Percentiles rank a stretch among this genome's conserved stretches.
These are phyloP conservation scores for Alternaria sp. DNA, from an alignment of 2,329 filamentous ascomycete species.

Conservation along the genomic window DNA sequence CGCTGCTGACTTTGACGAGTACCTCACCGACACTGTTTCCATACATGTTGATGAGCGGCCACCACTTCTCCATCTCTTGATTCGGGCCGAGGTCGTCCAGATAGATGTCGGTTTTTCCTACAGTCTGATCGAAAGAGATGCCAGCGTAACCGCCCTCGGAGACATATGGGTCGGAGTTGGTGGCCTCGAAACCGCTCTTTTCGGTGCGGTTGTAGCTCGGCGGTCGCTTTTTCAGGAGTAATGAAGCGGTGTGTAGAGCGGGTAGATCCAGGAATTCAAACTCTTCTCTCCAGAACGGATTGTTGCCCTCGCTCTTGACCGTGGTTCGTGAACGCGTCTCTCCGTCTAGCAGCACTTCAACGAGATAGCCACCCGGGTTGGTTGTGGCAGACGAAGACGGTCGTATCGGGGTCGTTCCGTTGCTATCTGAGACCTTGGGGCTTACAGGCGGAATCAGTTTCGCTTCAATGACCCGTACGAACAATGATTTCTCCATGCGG, in stretches of 20 bases:
- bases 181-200: conserved; percentile 48
- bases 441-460: conserved; percentile 56
- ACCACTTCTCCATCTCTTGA: conserved; percentile 84
- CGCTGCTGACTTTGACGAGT: conserved; percentile 80
- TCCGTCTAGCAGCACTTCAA: conserved; percentile 79
- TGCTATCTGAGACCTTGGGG: conserved; percentile 43
- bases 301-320: conserved; percentile 72
- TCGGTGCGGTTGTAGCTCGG: conserved; percentile 47
- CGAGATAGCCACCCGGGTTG: conserved; percentile 71
- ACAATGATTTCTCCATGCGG: conserved; percentile 67
- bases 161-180: conserved; percentile 38
- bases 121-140: conserved; percentile 57
- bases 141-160: conserved; percentile 54
- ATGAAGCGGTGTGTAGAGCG: conserved; percentile 70
- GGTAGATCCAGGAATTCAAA: conserved; percentile 79
- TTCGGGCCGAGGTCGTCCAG: conserved; percentile 79
- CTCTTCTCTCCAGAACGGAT: conserved; percentile 83
- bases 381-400: conserved; percentile 41
- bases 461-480: conserved; percentile 67
- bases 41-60: conserved; percentile 77
- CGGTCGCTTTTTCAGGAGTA: conserved; percentile 71
- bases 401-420: conserved; percentile 27
- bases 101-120: conserved; percentile 80
- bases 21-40: conserved; percentile 82
- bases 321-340: conserved; percentile 79